A percentile compares a stretch with the other conserved stretches of the same genome.
phyloP scores from a whole-genome alignment of 2,329 filamentous ascomycete genomes.

The Trichoderma semiorbis region DNA sequence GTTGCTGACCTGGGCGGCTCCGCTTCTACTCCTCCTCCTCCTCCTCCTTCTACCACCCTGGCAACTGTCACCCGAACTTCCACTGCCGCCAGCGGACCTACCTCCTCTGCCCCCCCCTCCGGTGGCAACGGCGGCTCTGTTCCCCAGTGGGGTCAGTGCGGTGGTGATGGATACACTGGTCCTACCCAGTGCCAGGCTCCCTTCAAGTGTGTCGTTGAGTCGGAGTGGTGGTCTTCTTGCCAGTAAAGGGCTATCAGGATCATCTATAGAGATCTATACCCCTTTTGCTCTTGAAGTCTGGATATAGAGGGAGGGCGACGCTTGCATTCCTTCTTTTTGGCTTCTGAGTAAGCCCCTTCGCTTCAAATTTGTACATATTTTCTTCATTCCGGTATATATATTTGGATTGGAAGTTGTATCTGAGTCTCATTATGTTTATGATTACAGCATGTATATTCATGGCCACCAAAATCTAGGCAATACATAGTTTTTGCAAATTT shows the following conservation, averaged over 20 bases:
- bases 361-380: background rate
- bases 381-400: background rate
- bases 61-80: background rate
- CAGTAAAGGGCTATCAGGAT: background rate
- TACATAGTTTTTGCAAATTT: background rate
- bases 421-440: background rate
- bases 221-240: conserved; percentile 25
- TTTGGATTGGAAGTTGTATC: background rate
- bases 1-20: conserved; percentile 30
- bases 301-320: background rate
- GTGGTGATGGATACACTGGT: conserved; percentile 24
- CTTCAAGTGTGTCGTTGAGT: conserved; percentile 20
- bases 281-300: too few relatives aligned
- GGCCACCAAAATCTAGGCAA: background rate
- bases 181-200: conserved; percentile 25
- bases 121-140: conserved; percentile 2
- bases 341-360: background rate
- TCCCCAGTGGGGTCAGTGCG: conserved; percentile 27
- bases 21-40: background rate
- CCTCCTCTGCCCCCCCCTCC: background rate
- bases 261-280: background rate
- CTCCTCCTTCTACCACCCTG: background rate
- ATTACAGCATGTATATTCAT: background rate
- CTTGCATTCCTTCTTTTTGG: background rate
- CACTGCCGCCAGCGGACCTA: background rate